Evolutionary conservation across 768 basidiomycete species (phyloP), one percentile per base, ranked within the genome.

Genomic region (Hericium coralloides): DNA sequence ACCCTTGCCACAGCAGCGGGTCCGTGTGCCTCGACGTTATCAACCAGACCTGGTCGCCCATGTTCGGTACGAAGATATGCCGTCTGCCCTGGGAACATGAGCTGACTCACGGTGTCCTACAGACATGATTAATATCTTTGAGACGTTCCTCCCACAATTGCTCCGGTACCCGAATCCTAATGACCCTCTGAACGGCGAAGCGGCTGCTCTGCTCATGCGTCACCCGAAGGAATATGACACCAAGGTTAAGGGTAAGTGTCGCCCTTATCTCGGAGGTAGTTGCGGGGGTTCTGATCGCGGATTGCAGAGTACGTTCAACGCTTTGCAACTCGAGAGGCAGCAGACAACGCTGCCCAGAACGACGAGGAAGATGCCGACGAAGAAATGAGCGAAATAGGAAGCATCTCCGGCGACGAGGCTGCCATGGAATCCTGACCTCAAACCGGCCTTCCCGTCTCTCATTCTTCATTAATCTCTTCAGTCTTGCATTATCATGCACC

Each of bases 71-170:
- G 87, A 76, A 12, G 39, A 52, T 53, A 25, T 12, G 17, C 22
- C 14, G 14, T 18, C 38, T 52, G 48, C 43, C 4, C 39, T 31
- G 25, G 20, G 20, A 25, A 18, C 36, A 31, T 31, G 14, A 2
- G 18, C 4, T 37, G 23, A 43, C 45, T 55, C 15, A 56, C 52
- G 12, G 22, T 38, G 37, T 48, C 52, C 31, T 4, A 31, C 66
- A 98, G 95, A 98, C 73, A 95, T 98, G 89, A 92, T 98, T 77
- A 99, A 99, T 69, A 98, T 99, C 61, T 98, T 99, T 67, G 97
- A 99, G 71, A 88, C 92, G 52, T 99, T 99, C 75, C 79, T 99
- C 45, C 97, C 97, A 4, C 97, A 99, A 70, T 82, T 99, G 1
- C 74, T 99, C 56, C 89, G 95, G 49, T 99, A 99, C 70, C 97